Evolutionary conservation across 148 eudicot species (phyloP), one percentile per base, ranked within the genome.

Genomic region (Fallopia convolvulus): DNA sequence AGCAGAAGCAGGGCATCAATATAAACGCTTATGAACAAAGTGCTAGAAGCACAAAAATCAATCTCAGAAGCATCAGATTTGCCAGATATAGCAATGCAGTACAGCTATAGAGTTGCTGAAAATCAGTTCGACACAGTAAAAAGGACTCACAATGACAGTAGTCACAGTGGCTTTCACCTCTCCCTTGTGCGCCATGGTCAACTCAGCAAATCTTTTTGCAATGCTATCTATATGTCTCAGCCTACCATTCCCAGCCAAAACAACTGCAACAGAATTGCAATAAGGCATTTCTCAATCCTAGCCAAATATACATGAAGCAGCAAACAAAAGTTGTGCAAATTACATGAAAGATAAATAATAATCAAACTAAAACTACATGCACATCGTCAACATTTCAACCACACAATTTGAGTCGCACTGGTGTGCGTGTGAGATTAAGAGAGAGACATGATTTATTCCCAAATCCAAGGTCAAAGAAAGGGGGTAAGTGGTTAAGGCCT

Each of bases 161-260:
- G 97, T 90, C 52, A 95, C 97, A 76, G 79, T 80, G 40, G 92
- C 97, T 80, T 87, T 86, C 78, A 95, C 82, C 81, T 89, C 99
- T 74, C 97, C 99, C 87, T 83, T 83, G 79, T 92, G 93, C 13
- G 99, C 97, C 97, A 89, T 95, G 30, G 94, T 89, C 84, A 89
- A 80, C 75, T 92, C 97, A 10, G 85, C 41, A 77, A 95, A 92
- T 83, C 90, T 86, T 84, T 91, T 90, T 20, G 90, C 80, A 20
- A 94, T 88, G 74, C 47, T 75, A 9, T 89, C 92, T 32, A 90
- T 15, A 72, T 87, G 75, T 80, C 80, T 84, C 78, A 95, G 86
- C 89, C 99, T 91, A 81, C 97, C 94, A 78, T 87, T 83, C 81
- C 85, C 90, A 79, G 97, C 97, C 87, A 87, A 71, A 79, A 92